Base-by-base conservation (phyloP, 495 filamentous ascomycete species). In the Massariosphaeria phaeospora region DNA sequence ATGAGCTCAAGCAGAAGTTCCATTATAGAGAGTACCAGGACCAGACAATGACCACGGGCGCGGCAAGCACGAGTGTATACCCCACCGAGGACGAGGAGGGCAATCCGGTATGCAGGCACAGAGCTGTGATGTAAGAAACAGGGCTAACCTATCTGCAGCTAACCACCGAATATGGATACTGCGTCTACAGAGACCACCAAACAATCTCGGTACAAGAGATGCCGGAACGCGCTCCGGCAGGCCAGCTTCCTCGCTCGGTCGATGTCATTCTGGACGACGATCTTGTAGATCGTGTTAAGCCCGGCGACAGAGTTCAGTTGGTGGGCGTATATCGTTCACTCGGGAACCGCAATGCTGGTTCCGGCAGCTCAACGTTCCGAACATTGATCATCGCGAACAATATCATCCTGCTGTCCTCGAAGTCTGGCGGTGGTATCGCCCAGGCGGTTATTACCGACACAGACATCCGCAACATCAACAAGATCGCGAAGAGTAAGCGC, bases 201-300 rank as follows among this genome's bases (percentile, higher is more conserved):
- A 91, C 89, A 15, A 89, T 99, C 41, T 97, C 93, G 0, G 95
- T 99, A 64, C 93, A 99, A 75, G 93, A 99, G 77, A 99, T 99
- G 93, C 93, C 93, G 12, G 93, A 99, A 68, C 78, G 93, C 63
- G 93, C 93, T 21, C 93, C 93, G 24, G 91, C 93, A 47, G 93
- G 93, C 40, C 93, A 97, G 75, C 79, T 99, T 61, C 93, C 93
- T 53, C 83, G 93, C 51, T 89, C 91, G 40, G 93, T 97, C n/a
- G 93, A 99, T 71, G 91, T 99, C 17, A 89, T 99, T 52, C 72
- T 97, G 59, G 93, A 99, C 60, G 93, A 99, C 68, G 93, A 99
- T 66, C 75, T 99, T 23, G 93, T 99, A 26, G 93, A 99, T 67
- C 83, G 80, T 52, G 86, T 88, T 52, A 99, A 99, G 70, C 93